Base-by-base conservation (phyloP, 164 flowering plant species). In the Pachysandra terminalis region DNA sequence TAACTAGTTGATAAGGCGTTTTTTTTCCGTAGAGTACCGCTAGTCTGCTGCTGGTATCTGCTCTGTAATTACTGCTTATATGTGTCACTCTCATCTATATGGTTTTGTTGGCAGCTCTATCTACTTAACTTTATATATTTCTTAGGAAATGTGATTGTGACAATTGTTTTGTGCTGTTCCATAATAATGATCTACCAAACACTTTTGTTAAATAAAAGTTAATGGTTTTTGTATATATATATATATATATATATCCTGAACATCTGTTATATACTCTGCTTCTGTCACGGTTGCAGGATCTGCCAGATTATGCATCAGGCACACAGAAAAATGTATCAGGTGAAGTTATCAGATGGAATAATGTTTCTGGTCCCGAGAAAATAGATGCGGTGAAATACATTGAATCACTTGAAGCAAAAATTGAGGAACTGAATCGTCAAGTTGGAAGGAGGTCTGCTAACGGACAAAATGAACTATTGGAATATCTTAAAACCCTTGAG, bases 291-390 rank as follows among this genome's bases (percentile, higher is more conserved):
- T 63, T 80, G 40, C 80, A 94, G 98, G 96, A 91, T 78, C 72
- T 10, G 27, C 85, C 91, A 53, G 92, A 90, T 74, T 94, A 86
- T 84, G 97, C 96, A 60, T 89, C 96, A 67, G 99, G 97, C 52
- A 90, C 97, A 28, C 99, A 95, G 79, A 95, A 92, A 83, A 92
- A 92, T 56, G 96, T 95, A 48, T 78, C 88, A 2, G 97, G 99
- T 63, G 99, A 95, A 81, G 96, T 95, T 63, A 90, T 95, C 65
- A 77, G 87, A 77, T 95, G 99, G 99, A 90, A 90, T 79, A 87
- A 82, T 82, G 83, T 91, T 57, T 89, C 97, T 69, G 99, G 99
- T 68, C 82, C 86, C 15, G 99, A 95, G 79, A 85, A 72, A 78
- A 89, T 95, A 37, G 99, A 95, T 74, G 99, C 91, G 15, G 85